Evolutionary conservation across 768 basidiomycete genomes (phyloP).

Genomic region (Filobasidium wieringae): DNA sequence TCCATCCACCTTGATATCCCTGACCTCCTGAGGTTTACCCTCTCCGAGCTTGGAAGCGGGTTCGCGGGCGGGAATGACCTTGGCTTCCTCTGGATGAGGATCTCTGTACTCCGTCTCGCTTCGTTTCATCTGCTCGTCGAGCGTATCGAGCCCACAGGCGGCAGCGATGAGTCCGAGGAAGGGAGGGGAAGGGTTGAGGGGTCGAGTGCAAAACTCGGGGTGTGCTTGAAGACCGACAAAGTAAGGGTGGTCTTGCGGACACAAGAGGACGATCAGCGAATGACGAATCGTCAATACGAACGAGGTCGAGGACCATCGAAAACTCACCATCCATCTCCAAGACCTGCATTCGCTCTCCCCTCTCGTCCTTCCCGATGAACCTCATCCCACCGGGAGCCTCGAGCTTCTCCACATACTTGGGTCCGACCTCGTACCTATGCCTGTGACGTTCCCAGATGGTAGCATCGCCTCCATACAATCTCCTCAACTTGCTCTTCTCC

Average conservation of each 20-base stretch:
- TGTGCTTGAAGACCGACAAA: slow-evolving; percentile 92
- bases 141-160: slow-evolving; percentile 47
- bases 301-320: not conserved
- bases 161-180: slow-evolving; percentile 95
- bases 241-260: slow-evolving; percentile 67
- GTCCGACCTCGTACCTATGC: slow-evolving; percentile 94
- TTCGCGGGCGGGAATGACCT: slow-evolving; percentile 31
- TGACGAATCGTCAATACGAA: not conserved
- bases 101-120: slow-evolving; percentile 45
- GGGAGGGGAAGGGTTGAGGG: slow-evolving; percentile 90
- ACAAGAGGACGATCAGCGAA: not conserved
- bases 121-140: slow-evolving; percentile 60
- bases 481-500: slow-evolving; percentile 54
- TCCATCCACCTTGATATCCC: slow-evolving; percentile 10
- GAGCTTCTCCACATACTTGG: slow-evolving; percentile 62
- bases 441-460: slow-evolving; percentile 94
- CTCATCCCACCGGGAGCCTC: slow-evolving; percentile 55
- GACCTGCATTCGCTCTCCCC: slow-evolving; percentile 94
- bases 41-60: slow-evolving; percentile 28
- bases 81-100: slow-evolving; percentile 37
- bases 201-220: slow-evolving; percentile 96
- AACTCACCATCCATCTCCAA: slow-evolving; percentile 68
- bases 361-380: slow-evolving; percentile 83
- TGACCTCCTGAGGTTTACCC: slow-evolving; percentile 23
- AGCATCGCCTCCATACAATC: slow-evolving; percentile 67